Percentiles rank a stretch among this genome's conserved stretches.
These are phyloP conservation scores for Trichosanthes cucumerina DNA, from an alignment of 306 rosid species.

Conservation along the genomic window DNA sequence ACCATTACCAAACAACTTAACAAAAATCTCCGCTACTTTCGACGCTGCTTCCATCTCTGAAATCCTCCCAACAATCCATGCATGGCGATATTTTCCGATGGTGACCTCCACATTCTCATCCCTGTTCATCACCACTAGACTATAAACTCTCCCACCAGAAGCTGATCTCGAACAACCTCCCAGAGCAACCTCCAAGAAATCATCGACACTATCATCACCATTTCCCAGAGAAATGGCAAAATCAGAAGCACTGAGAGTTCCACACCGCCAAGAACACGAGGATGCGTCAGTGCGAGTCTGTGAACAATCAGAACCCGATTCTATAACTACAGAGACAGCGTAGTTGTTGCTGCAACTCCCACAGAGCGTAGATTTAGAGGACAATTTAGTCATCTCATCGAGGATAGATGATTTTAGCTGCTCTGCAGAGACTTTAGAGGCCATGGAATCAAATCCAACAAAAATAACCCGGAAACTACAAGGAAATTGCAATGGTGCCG, in stretches of 20 bases:
- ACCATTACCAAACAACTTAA: slow-evolving; percentile 79
- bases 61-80: slow-evolving; percentile 57
- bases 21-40: slow-evolving; percentile 61
- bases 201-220: slow-evolving; percentile 47
- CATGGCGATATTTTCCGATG: slow-evolving; percentile 79
- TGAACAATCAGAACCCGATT: slow-evolving; percentile 24
- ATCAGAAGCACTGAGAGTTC: slow-evolving; percentile 21
- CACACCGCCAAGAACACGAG: slow-evolving; percentile 27
- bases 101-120: slow-evolving; percentile 43
- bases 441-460: slow-evolving; percentile 43
- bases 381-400: slow-evolving; percentile 30
- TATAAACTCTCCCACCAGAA: slow-evolving; percentile 41
- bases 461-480: slow-evolving; percentile 62
- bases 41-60: slow-evolving; percentile 40
- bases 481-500: slow-evolving; percentile 51
- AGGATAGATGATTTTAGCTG: slow-evolving; percentile 30
- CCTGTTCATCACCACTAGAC: slow-evolving; percentile 56
- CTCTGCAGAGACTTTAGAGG: slow-evolving; percentile 8
- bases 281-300: slow-evolving; percentile 10
- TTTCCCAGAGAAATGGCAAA: slow-evolving; percentile 28
- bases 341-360: slow-evolving; percentile 38
- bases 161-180: slow-evolving; percentile 21
- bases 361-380: slow-evolving; percentile 30
- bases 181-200: slow-evolving; percentile 34
- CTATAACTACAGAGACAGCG: slow-evolving; percentile 32